Evolutionary conservation across 768 basidiomycete species (phyloP), one percentile per base, ranked within the genome.

Genomic region (Hericium rajendrae): DNA sequence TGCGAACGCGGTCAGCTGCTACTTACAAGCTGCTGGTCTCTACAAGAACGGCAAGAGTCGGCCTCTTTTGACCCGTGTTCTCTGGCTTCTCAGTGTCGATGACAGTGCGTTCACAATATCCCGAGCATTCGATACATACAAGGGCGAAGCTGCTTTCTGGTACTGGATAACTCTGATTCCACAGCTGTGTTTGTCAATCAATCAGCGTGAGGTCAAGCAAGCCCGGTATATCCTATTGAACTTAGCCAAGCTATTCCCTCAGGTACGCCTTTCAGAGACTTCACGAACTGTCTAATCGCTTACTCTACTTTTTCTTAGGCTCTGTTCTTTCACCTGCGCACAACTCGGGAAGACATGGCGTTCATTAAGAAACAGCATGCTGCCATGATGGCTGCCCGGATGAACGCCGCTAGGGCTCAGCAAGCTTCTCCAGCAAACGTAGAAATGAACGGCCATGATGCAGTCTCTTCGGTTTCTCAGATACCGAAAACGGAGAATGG

Each of bases 91-190:
- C 40, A 93, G 91, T 66, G 77, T 97, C 16, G 97, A 99, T 67
- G 95, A 99, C 59, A 74, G 70, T 15, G 71, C 75, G 22, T 77
- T 84, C 58, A 82, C 82, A 2, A 84, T 90, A 56, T 85, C 87
- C 22, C 79, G 85, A 48, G 86, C 88, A 0, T 97, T 97, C 64
- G 94, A 97, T 67, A 87, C 85, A 22, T 97, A 97, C 73, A 95
- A 94, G 68, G 95, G 95, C 59, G 95, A 98, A 66, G 84, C 91
- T 3, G 93, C 93, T 12, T 89, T 88, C 62, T 99, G 97, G 97
- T 97, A 92, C 70, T 99, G 97, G 97, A 94, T 99, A 64, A 90
- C 95, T 1, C 75, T 97, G 57, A 93, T 97, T 48, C 97, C 97
- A 3, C 95, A 99, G 66, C 79, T 99, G 9, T 85, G 93, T 61